Percentiles rank a stretch among this genome's conserved stretches.
These are phyloP conservation scores for Rhypophila decipiens DNA, from an alignment of 495 filamentous ascomycete genomes.

Conservation along the genomic window DNA sequence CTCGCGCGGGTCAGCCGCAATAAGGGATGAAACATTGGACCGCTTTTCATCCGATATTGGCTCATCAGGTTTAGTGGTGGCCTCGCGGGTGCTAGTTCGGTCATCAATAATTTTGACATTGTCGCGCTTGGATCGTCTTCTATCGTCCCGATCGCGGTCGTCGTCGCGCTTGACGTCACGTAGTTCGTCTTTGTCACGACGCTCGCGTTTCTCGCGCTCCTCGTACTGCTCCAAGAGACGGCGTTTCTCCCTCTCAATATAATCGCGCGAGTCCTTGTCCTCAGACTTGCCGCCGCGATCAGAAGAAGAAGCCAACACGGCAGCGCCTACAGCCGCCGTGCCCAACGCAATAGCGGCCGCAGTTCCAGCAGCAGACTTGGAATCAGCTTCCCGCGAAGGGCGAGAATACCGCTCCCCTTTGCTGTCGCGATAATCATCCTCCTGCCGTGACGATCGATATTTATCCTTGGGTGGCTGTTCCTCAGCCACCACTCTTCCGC, in stretches of 20 bases:
- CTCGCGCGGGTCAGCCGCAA: not conserved
- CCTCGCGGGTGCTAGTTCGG: slow-evolving; percentile 22
- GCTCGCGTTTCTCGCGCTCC: slow-evolving; percentile 15
- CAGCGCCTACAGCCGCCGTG: slow-evolving; percentile 9
- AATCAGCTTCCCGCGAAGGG: no score
- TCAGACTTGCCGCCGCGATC: slow-evolving; percentile 6
- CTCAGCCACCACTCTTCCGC: not conserved
- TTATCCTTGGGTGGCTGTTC: slow-evolving; percentile 1
- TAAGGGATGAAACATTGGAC: slow-evolving; percentile 9
- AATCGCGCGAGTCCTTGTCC: slow-evolving; percentile 5
- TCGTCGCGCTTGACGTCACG: not conserved
- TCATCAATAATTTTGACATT: slow-evolving; percentile 17
- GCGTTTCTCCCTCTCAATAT: slow-evolving; percentile 7
- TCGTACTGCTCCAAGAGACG: slow-evolving; percentile 11
- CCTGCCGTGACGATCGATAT: not conserved
- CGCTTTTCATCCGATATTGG: slow-evolving; percentile 16
- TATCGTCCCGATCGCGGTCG: slow-evolving; percentile 18
- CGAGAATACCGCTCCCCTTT: not conserved
- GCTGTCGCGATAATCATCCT: not conserved
- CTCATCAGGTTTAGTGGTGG: slow-evolving; percentile 4
- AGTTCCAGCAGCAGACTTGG: not conserved
- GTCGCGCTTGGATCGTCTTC: slow-evolving; percentile 14
- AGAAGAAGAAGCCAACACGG: not conserved
- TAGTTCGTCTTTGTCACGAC: slow-evolving; percentile 19
- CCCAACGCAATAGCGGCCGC: not conserved